Evolutionary conservation across 768 basidiomycete genomes (phyloP).

Genomic region (Auricularia sp.): DNA sequence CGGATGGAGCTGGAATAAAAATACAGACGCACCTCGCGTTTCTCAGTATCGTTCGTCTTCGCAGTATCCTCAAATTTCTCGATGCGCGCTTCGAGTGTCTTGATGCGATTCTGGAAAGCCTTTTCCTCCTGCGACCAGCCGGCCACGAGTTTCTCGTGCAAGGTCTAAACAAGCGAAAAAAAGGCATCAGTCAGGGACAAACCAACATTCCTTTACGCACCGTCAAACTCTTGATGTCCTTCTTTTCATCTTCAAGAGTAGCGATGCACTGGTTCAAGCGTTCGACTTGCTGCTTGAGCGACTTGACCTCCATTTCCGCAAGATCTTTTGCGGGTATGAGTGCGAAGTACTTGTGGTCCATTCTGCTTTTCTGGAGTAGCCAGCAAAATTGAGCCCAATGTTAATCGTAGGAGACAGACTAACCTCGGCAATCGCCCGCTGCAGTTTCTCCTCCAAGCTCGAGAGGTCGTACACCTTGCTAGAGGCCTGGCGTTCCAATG

Average conservation of each 20-base stretch:
- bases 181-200: too few species aligned
- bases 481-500: conserved; percentile 67
- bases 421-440: conserved; percentile 61
- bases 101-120: conserved; percentile 24
- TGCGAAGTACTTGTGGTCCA: conserved; percentile 89
- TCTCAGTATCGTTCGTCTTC: not conserved
- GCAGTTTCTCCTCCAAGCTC: conserved; percentile 60
- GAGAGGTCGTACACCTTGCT: conserved; percentile 80
- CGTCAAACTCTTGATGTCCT: not conserved
- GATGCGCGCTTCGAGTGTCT: not conserved
- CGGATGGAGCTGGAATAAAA: too few species aligned
- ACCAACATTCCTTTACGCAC: too few species aligned
- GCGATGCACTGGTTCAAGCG: not conserved
- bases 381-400: not conserved
- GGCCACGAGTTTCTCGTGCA: conserved; percentile 57
- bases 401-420: conserved; percentile 15
- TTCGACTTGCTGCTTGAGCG: not conserved
- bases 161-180: conserved; percentile 22
- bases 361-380: conserved; percentile 72
- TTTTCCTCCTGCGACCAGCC: conserved; percentile 35
- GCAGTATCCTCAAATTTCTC: not conserved
- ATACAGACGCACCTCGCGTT: not conserved
- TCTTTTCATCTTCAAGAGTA: not conserved
- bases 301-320: conserved; percentile 52
- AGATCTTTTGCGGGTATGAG: conserved; percentile 86